Evolutionary conservation across 2,329 filamentous ascomycete genomes (phyloP), one percentile per base, ranked within the genome.

Genomic region (Penicillium hesseltinei): DNA sequence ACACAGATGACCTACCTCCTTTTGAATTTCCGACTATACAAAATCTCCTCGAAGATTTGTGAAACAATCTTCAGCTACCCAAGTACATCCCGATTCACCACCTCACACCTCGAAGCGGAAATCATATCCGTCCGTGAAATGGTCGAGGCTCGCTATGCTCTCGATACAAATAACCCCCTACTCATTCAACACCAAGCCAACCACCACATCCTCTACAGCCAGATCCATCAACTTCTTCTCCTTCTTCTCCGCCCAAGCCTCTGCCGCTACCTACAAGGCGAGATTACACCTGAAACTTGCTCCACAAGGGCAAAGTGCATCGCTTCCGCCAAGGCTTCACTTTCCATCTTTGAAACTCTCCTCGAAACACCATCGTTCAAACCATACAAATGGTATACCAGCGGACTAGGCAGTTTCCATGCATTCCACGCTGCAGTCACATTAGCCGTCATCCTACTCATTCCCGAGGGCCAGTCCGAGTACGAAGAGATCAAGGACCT

Each of bases 1-100:
- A 77, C 74, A 2, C 74, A 77, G 62, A 77, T 76, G 74, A 73
- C 75, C 19, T 77, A 75, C 56, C 69, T 77, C 5, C 71, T 77
- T 6, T 61, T 75, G 23, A 73, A 73, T 48, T 72, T 70, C 55
- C 72, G 71, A 17, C 66, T 77, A 2, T 70, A 75, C 59, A 67
- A 69, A 38, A 64, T 77, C 43, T 70, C 73, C 10, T 66, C 68
- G n/a, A 70, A 69, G 46, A 71, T 77, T 31, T 74, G 72, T 55
- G 65, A 73, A 29, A 58, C 62, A 5, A 71, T 75, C 17, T 74
- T 75, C 51, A 66, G 57, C 51, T 63, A 64, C 39, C 60, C 63
- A 0, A 65, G 65, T 8, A 58, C 61, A 36, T 68, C 68, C 9
- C 61, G 55, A 17, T 57, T 59, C 23, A 62, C 61, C 5, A 60